phyloP scores from a whole-genome alignment of 192 early-diverging fungal species.

The Umbelopsis sp. region DNA sequence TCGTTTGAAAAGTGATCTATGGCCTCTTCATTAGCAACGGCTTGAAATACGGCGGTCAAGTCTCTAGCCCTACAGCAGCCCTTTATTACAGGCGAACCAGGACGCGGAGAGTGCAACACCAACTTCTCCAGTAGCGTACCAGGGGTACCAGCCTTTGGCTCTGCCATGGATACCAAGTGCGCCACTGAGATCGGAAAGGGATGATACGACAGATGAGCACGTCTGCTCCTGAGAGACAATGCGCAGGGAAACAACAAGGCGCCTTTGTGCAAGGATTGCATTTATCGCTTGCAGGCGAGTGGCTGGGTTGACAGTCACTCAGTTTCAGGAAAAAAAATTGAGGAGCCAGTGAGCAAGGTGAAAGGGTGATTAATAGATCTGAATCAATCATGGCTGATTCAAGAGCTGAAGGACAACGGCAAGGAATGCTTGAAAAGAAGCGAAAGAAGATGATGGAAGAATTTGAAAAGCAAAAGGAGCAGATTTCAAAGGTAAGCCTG shows the following conservation, averaged over 20 bases:
- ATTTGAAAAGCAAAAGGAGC: constrained; percentile 68
- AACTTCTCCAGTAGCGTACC: constrained; percentile 12
- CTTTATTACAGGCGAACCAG: background rate
- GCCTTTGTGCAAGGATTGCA: background rate
- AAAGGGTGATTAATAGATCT: background rate
- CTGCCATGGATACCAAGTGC: constrained; percentile 10
- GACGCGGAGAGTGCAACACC: constrained; percentile 16
- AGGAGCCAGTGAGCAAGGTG: background rate
- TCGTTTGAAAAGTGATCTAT: background rate
- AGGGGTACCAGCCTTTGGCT: constrained; percentile 16
- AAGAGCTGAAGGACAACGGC: constrained; percentile 57
- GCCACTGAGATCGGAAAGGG: background rate
- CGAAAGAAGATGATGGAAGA: constrained; percentile 69
- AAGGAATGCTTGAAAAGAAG: constrained; percentile 67
- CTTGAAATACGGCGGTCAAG: constrained; percentile 4
- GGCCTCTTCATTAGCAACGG: background rate
- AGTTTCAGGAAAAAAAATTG: background rate
- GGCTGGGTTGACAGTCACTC: constrained; percentile 9
- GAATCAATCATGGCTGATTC: constrained; percentile 19
- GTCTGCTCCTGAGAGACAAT: constrained; percentile 18
- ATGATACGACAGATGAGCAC: constrained; percentile 10
- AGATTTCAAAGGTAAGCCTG: constrained; percentile 62
- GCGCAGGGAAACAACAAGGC: background rate
- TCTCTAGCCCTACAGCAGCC: background rate
- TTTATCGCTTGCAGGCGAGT: background rate